Conservation (phyloP, 148 eudicot genomes). For the Silene uniflora region DNA sequence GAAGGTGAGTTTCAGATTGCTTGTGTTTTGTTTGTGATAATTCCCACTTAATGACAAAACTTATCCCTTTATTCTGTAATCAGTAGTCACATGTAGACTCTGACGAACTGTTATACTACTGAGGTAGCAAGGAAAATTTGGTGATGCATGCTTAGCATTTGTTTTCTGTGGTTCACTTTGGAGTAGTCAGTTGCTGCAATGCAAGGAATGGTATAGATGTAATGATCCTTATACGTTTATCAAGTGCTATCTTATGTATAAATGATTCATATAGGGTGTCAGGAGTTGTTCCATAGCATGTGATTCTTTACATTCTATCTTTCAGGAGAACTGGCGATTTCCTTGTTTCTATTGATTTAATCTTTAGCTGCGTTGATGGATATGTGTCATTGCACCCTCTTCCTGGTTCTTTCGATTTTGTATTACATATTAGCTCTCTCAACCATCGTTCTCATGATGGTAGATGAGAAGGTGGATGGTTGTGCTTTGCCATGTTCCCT, state of each 20-base stretch:
- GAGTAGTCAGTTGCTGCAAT: background rate
- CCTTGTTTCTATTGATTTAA: background rate
- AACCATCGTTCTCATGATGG: background rate
- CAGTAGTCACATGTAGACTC: background rate
- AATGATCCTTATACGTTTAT: background rate
- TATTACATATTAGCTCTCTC: background rate
- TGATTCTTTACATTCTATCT: background rate
- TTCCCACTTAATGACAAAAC: background rate
- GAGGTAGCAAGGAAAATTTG: background rate
- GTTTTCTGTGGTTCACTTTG: background rate
- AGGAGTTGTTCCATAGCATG: background rate
- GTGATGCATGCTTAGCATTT: background rate
- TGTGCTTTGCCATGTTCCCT: background rate
- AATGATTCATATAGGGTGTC: background rate
- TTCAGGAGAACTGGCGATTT: background rate
- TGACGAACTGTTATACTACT: background rate
- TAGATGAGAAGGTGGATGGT: background rate
- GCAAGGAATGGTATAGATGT: background rate
- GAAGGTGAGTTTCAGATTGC: constrained; percentile 46
- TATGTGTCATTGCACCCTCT: background rate
- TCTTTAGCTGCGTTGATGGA: background rate
- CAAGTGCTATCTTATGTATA: background rate
- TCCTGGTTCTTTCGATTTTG: background rate
- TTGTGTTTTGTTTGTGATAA: background rate
- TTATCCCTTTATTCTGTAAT: background rate